Percentiles rank a stretch among this genome's conserved stretches.
These are phyloP conservation scores for Farysia itapuensis DNA, from an alignment of 1,284 basidiomycete genomes.

Conservation along the genomic window DNA sequence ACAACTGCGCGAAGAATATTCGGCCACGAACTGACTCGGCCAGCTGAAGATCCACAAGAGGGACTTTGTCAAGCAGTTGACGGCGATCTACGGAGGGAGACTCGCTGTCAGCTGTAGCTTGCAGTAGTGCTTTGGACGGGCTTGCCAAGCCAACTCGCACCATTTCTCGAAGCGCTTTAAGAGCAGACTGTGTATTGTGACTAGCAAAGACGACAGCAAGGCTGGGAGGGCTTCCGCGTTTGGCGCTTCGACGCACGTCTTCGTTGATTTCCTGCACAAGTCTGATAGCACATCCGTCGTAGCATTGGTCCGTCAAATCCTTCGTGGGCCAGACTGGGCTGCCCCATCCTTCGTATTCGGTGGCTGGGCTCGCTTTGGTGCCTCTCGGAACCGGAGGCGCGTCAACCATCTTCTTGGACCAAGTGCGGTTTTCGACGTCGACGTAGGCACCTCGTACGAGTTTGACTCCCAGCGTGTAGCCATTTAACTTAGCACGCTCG, in stretches of 20 bases:
- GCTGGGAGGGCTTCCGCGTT: constrained; percentile 58
- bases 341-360: constrained; percentile 32
- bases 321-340: constrained; percentile 64
- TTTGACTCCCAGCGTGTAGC: constrained; percentile 85
- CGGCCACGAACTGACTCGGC: constrained; percentile 69
- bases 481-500: constrained; percentile 69
- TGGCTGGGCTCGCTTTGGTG: constrained; percentile 9
- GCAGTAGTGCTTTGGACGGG: constrained; percentile 18
- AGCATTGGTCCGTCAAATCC: constrained; percentile 76
- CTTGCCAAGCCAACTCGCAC: constrained; percentile 67
- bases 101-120: constrained; percentile 14
- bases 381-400: constrained; percentile 43
- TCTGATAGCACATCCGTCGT: constrained; percentile 70
- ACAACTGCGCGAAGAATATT: constrained; percentile 78
- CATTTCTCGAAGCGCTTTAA: constrained; percentile 69
- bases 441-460: constrained; percentile 94
- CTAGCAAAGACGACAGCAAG: constrained; percentile 81
- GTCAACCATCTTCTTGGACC: constrained; percentile 50
- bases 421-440: constrained; percentile 68
- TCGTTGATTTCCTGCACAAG: constrained; percentile 68
- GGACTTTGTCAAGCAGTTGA: constrained; percentile 9
- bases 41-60: constrained; percentile 55
- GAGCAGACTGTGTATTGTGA: constrained; percentile 75
- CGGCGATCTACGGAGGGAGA: constrained; percentile 1
- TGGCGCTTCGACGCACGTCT: constrained; percentile 18